Conservation (phyloP, 2,329 filamentous ascomycete species). For the Parafenestella ontariensis region DNA sequence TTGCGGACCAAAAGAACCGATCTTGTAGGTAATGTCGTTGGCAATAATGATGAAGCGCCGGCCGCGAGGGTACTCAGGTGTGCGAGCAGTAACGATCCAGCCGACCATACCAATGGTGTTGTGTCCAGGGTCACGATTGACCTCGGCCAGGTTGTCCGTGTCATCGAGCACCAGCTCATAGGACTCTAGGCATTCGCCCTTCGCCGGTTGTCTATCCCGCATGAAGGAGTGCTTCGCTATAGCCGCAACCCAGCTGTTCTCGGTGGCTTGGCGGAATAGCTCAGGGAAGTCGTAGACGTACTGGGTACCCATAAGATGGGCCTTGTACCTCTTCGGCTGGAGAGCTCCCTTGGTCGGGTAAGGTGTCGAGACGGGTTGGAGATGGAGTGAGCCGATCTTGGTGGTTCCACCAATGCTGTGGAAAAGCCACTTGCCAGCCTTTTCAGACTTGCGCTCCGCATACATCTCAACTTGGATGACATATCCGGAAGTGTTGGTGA, state of each 20-base stretch:
- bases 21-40: constrained; percentile 99
- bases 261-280: constrained; percentile 96
- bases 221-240: constrained; percentile 76
- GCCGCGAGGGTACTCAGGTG: constrained; percentile 92
- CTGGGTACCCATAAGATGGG: constrained; percentile 97
- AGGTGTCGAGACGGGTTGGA: constrained; percentile 87
- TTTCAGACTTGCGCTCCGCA: constrained; percentile 96
- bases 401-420: constrained; percentile 94
- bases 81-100: constrained; percentile 93
- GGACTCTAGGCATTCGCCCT: constrained; percentile 92
- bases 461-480: constrained; percentile 98
- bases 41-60: constrained; percentile 94
- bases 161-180: constrained; percentile 96
- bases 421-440: constrained; percentile 94
- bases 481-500: constrained; percentile 98
- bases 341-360: constrained; percentile 99
- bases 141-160: constrained; percentile 87
- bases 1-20: constrained; percentile 93
- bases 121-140: constrained; percentile 91
- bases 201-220: constrained; percentile 79
- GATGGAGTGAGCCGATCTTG: constrained; percentile 94
- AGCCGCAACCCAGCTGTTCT: constrained; percentile 88
- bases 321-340: constrained; percentile 99
- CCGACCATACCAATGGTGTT: constrained; percentile 99
- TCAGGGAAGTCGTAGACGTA: constrained; percentile 99